These are phyloP conservation scores for Starmerella tilneyi DNA, from an alignment of 805 yeast species.

Conservation along the genomic window DNA sequence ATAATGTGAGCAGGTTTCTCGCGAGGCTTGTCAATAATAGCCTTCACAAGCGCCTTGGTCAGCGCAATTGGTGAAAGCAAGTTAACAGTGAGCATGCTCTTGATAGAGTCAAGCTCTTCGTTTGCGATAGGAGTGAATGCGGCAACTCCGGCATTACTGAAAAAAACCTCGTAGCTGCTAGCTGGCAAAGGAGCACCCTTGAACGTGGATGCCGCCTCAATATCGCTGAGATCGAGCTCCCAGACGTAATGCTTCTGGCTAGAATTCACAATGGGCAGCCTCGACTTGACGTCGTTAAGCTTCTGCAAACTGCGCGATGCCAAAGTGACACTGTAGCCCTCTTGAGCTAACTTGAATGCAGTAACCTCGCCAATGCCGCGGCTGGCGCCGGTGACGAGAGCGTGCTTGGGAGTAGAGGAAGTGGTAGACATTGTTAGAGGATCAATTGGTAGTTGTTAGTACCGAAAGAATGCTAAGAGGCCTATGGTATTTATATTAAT, in stretches of 20 bases:
- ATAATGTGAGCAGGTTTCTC: slow-evolving; percentile 34
- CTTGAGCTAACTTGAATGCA: slow-evolving; percentile 40
- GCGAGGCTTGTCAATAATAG: slow-evolving; percentile 32
- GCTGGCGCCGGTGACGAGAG: not conserved
- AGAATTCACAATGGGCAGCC: slow-evolving; percentile 15
- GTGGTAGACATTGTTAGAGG: too few relatives aligned
- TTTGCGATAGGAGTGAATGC: slow-evolving; percentile 43
- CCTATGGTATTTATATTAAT: too few relatives aligned
- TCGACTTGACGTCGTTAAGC: slow-evolving; percentile 29
- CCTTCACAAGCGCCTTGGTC: slow-evolving; percentile 42
- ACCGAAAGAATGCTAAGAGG: too few relatives aligned
- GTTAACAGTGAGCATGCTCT: slow-evolving; percentile 43
- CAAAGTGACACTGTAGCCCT: slow-evolving; percentile 46
- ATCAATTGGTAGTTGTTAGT: too few relatives aligned
- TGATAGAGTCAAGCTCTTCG: slow-evolving; percentile 37
- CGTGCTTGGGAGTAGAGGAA: slow-evolving; percentile 5
- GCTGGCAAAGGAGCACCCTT: slow-evolving; percentile 35
- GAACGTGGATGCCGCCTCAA: slow-evolving; percentile 3
- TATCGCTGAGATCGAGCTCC: slow-evolving; percentile 19
- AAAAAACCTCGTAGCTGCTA: slow-evolving; percentile 13
- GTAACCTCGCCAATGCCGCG: slow-evolving; percentile 43
- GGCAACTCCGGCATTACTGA: slow-evolving; percentile 51
- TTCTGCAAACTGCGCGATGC: slow-evolving; percentile 39
- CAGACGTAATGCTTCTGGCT: slow-evolving; percentile 17
- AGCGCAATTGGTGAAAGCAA: slow-evolving; percentile 51